Conservation (phyloP, 768 basidiomycete species). For the Zangia roseola region DNA sequence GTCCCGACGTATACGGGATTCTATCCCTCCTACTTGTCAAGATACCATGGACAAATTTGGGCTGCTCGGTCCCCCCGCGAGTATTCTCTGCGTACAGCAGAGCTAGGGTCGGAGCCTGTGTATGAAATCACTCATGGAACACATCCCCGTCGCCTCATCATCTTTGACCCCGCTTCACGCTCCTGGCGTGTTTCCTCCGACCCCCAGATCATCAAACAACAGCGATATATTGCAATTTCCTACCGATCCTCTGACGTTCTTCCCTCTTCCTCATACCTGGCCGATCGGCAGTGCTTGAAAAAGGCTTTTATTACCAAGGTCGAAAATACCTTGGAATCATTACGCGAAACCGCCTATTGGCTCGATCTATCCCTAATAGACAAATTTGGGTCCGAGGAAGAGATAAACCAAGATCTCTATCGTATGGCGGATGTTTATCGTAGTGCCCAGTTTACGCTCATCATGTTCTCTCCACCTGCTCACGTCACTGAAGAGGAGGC, state of each 20-base stretch:
- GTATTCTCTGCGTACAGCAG: conserved; percentile 13
- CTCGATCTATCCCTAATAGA: conserved; percentile 12
- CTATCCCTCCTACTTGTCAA: conserved; percentile 20
- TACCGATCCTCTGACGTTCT: conserved; percentile 15
- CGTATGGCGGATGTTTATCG: conserved; percentile 25
- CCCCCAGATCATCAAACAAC: conserved; percentile 1
- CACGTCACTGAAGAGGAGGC: neutral
- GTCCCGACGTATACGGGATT: neutral
- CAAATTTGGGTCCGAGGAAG: neutral
- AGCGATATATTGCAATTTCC: conserved; percentile 20
- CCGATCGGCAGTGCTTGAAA: neutral
- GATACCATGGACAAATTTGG: conserved; percentile 25
- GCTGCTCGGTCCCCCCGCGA: conserved; percentile 20
- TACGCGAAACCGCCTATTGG: conserved; percentile 18
- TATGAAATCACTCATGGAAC: conserved; percentile 8
- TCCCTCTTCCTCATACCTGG: neutral
- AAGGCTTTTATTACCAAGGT: conserved; percentile 6
- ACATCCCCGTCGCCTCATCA: conserved; percentile 17
- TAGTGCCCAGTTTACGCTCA: conserved; percentile 22
- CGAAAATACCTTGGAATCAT: neutral
- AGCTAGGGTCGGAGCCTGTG: conserved; percentile 2
- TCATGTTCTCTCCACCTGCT: conserved; percentile 9
- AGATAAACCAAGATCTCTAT: conserved; percentile 20
- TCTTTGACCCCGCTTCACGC: conserved; percentile 2
- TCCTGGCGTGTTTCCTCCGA: conserved; percentile 8